A percentile compares a stretch with the other conserved stretches of the same genome.
Conservation (phyloP, 768 basidiomycete genomes). For the Termitomyces heimii region DNA sequence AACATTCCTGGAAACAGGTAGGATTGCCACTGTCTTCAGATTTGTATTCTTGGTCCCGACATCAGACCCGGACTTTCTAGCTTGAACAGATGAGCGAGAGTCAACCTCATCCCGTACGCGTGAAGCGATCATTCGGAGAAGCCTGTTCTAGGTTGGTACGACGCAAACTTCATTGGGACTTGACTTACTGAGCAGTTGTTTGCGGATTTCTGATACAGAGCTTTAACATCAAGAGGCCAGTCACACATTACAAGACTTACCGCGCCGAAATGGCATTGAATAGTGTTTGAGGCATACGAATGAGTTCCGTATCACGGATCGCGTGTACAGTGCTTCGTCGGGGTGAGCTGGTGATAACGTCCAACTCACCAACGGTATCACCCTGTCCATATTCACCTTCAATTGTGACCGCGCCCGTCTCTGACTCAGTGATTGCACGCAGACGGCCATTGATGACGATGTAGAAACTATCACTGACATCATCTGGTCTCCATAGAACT, state of each 20-base stretch:
- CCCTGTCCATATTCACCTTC: constrained; percentile 95
- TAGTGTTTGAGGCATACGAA: constrained; percentile 92
- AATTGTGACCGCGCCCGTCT: constrained; percentile 72
- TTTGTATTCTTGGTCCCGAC: constrained; percentile 77
- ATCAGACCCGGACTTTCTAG: constrained; percentile 48
- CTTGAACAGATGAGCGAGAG: constrained; percentile 44
- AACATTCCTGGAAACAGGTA: constrained; percentile 82
- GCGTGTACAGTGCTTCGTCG: constrained; percentile 92
- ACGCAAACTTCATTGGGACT: not conserved
- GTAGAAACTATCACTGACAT: constrained; percentile 92
- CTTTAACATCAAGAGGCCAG: not conserved
- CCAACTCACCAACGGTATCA: constrained; percentile 94
- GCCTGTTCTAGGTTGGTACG: constrained; percentile 27
- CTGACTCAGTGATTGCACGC: constrained; percentile 80
- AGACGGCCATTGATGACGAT: constrained; percentile 97
- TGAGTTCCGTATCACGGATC: constrained; percentile 95
- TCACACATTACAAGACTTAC: constrained; percentile 27
- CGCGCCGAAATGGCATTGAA: constrained; percentile 95
- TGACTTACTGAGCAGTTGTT: constrained; percentile 72
- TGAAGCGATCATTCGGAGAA: constrained; percentile 87
- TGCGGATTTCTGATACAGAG: constrained; percentile 58
- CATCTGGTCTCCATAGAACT: constrained; percentile 89
- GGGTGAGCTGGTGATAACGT: constrained; percentile 89
- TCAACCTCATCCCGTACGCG: constrained; percentile 84
- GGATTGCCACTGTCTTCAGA: constrained; percentile 88